These are phyloP conservation scores for Linnemannia exigua DNA, from an alignment of 192 early-diverging fungal genomes.

Conservation along the genomic window DNA sequence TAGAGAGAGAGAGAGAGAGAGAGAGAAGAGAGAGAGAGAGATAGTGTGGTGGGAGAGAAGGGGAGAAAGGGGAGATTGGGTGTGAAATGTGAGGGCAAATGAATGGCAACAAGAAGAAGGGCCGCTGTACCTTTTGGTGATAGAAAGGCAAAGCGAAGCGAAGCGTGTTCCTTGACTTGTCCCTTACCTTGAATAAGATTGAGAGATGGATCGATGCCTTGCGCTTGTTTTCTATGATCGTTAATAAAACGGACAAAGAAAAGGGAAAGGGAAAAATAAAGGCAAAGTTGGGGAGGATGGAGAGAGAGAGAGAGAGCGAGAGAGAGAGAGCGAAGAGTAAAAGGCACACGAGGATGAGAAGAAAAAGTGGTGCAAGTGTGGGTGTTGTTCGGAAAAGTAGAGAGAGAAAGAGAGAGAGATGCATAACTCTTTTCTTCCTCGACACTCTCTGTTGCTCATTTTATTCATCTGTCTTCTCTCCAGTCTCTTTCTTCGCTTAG, in stretches of 20 bases:
- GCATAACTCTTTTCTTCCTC: not conserved
- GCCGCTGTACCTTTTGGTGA: not conserved
- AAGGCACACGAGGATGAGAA: not conserved
- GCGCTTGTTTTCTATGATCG: not conserved
- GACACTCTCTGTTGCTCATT: not conserved
- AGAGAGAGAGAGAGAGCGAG: not conserved
- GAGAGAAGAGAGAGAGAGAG: not conserved
- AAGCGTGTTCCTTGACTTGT: not conserved
- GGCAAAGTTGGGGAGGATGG: no score
- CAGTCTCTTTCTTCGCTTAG: not conserved
- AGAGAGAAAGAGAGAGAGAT: no score
- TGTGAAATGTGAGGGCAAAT: not conserved
- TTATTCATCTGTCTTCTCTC: not conserved
- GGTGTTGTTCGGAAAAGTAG: not conserved
- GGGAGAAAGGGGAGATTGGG: constrained; percentile 1
- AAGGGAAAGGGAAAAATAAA: not conserved
- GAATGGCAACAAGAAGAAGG: not conserved
- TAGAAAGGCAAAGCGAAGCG: not conserved
- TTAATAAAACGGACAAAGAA: not conserved
- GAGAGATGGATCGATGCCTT: not conserved
- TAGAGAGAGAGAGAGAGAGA: not conserved
- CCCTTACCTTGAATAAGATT: not conserved
- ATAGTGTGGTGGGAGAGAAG: not conserved
- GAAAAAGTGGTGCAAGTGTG: not conserved
- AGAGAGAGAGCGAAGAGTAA: not conserved